A percentile compares a stretch with the other conserved stretches of the same genome.
These are phyloP conservation scores for Cinnamomum chago DNA, from an alignment of 164 flowering plant genomes.

Conservation along the genomic window DNA sequence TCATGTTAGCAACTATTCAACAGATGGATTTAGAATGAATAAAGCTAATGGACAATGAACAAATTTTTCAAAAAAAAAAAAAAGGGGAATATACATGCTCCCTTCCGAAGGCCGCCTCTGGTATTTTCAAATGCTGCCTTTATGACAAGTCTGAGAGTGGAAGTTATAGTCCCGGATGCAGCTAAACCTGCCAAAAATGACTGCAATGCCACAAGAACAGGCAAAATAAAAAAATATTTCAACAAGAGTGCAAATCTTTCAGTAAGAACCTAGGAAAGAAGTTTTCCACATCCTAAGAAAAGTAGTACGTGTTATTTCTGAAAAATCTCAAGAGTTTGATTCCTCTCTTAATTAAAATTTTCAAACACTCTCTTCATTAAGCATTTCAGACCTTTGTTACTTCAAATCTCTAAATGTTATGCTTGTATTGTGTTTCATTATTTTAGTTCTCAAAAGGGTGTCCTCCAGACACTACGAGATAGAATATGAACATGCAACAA, in stretches of 20 bases:
- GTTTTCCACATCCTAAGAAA: too few relatives aligned
- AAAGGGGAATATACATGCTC: conserved; percentile 42
- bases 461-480: not conserved
- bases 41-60: too few relatives aligned
- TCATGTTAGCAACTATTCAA: too few relatives aligned
- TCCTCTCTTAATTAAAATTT: not conserved
- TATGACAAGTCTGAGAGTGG: conserved; percentile 50
- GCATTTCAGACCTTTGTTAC: not conserved
- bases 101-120: conserved; percentile 60
- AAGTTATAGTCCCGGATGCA: too few relatives aligned
- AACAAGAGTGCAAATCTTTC: too few relatives aligned
- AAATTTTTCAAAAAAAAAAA: not conserved
- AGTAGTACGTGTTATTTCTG: not conserved
- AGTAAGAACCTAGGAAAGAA: not conserved
- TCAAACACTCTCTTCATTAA: not conserved
- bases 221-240: not conserved
- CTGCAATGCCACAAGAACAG: conserved; percentile 25
- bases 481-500: not conserved
- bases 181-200: conserved; percentile 78
- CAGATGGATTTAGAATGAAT: too few relatives aligned
- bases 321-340: not conserved
- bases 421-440: too few relatives aligned
- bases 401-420: not conserved
- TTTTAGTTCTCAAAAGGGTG: not conserved
- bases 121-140: conserved; percentile 69